phyloP scores from a whole-genome alignment of 2,329 filamentous ascomycete species.

The Talaromyces sp. region DNA sequence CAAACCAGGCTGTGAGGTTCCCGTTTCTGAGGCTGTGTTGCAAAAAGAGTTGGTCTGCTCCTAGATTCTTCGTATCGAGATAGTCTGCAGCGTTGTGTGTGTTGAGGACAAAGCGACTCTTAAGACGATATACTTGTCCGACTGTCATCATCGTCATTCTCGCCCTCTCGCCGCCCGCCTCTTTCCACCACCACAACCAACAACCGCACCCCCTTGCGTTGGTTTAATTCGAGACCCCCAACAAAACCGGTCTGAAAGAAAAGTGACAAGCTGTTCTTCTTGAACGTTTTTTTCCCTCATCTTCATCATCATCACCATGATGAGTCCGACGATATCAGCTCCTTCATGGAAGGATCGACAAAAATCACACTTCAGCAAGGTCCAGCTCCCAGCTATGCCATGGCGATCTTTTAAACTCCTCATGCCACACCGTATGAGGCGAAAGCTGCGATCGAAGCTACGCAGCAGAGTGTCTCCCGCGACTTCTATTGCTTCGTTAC shows the following conservation, averaged over 20 bases:
- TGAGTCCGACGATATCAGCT: conserved; percentile 15
- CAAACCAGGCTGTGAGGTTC: conserved; percentile 8
- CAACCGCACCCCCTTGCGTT: conserved; percentile 10
- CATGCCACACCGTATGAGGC: conserved; percentile 60
- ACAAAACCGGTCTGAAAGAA: neutral
- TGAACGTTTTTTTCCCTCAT: neutral
- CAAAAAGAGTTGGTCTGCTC: neutral
- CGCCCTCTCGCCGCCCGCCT: conserved; percentile 11
- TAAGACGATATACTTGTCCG: neutral
- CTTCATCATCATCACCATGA: conserved; percentile 7
- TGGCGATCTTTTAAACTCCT: conserved; percentile 47
- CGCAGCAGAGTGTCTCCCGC: conserved; percentile 62
- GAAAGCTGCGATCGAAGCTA: conserved; percentile 64
- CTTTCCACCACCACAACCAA: conserved; percentile 3
- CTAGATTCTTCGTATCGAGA: neutral
- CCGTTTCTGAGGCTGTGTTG: conserved; percentile 7
- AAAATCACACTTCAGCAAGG: conserved; percentile 41
- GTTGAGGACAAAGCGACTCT: too few species aligned
- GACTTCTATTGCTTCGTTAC: conserved; percentile 67
- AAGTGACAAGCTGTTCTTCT: neutral
- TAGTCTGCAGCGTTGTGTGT: too few species aligned
- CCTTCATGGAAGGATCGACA: conserved; percentile 46
- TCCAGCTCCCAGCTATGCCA: conserved; percentile 41
- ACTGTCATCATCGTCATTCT: conserved; percentile 8
- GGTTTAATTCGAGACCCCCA: neutral